phyloP scores from a whole-genome alignment of 352 stramenopile species.

The Blastocystis sp. region DNA sequence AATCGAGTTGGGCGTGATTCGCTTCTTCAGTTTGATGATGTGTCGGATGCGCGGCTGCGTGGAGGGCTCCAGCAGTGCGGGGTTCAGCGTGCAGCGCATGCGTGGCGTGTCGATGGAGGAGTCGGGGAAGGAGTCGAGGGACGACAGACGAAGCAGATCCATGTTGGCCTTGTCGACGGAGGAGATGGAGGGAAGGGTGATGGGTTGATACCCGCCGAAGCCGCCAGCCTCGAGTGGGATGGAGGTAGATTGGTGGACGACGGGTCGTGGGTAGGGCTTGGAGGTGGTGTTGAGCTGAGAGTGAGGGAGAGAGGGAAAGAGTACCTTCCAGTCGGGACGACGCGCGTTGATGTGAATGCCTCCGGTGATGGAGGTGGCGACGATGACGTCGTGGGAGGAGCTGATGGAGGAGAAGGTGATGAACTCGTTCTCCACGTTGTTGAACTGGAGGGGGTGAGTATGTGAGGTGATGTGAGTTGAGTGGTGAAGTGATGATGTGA shows the following conservation, averaged over 20 bases:
- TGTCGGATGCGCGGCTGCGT: background rate
- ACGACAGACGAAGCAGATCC: background rate
- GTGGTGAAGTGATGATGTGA: no score
- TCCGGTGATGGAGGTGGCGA: conserved; percentile 10
- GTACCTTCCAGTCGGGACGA: conserved; percentile 6
- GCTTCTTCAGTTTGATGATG: conserved; percentile 18
- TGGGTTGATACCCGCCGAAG: background rate
- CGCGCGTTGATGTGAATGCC: conserved; percentile 31
- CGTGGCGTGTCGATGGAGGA: conserved; percentile 15
- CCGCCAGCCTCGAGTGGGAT: conserved; percentile 21
- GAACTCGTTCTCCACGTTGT: conserved; percentile 29
- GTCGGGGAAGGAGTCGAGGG: conserved; percentile 31
- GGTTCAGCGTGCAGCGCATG: background rate
- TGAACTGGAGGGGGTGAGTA: conserved; percentile 1
- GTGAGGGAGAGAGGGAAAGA: background rate
- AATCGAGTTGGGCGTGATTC: conserved; percentile 51
- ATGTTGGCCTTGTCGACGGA: background rate
- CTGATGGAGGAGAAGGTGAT: conserved; percentile 6
- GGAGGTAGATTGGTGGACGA: background rate
- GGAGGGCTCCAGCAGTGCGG: background rate
- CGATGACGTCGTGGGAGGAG: background rate
- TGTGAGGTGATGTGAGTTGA: background rate
- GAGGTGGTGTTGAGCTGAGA: conserved; percentile 20
- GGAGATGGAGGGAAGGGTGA: background rate
- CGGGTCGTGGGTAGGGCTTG: background rate